phyloP scores from a whole-genome alignment of 2,329 filamentous ascomycete genomes.

The Trichoderma polysporum region DNA sequence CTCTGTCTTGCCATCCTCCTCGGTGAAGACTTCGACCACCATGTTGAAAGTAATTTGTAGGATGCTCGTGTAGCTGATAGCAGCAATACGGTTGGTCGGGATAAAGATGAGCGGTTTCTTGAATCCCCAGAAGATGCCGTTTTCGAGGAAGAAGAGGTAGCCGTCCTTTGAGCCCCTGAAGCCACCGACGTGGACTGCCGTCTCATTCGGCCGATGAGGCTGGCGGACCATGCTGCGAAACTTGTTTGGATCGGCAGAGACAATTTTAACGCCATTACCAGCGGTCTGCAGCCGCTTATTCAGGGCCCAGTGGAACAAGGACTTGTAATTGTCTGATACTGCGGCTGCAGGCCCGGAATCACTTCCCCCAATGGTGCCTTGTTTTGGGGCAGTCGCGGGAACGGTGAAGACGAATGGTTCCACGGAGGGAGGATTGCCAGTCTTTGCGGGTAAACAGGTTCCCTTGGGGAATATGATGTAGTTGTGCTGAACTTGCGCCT shows the following conservation, averaged over 20 bases:
- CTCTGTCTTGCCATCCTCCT: slow-evolving; percentile 49
- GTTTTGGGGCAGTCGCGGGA: slow-evolving; percentile 58
- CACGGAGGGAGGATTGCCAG: slow-evolving; percentile 39
- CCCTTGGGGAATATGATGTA: slow-evolving; percentile 62
- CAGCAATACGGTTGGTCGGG: slow-evolving; percentile 58
- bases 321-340: slow-evolving; percentile 59
- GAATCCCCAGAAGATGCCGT: slow-evolving; percentile 67
- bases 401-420: slow-evolving; percentile 67
- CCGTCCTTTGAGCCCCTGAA: slow-evolving; percentile 69
- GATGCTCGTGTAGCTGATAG: slow-evolving; percentile 67
- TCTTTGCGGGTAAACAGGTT: slow-evolving; percentile 52
- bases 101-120: slow-evolving; percentile 68
- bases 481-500: slow-evolving; percentile 64
- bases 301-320: slow-evolving; percentile 62
- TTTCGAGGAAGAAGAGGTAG: slow-evolving; percentile 65
- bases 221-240: slow-evolving; percentile 60
- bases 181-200: slow-evolving; percentile 64
- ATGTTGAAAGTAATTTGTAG: slow-evolving; percentile 69
- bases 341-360: slow-evolving; percentile 50
- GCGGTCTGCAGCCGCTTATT: slow-evolving; percentile 50
- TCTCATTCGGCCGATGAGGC: slow-evolving; percentile 59
- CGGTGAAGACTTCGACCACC: slow-evolving; percentile 58
- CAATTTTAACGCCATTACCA: slow-evolving; percentile 49
- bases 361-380: slow-evolving; percentile 54
- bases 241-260: slow-evolving; percentile 52